Conservation (phyloP, 768 basidiomycete species). For the Suillus hirtellus region DNA sequence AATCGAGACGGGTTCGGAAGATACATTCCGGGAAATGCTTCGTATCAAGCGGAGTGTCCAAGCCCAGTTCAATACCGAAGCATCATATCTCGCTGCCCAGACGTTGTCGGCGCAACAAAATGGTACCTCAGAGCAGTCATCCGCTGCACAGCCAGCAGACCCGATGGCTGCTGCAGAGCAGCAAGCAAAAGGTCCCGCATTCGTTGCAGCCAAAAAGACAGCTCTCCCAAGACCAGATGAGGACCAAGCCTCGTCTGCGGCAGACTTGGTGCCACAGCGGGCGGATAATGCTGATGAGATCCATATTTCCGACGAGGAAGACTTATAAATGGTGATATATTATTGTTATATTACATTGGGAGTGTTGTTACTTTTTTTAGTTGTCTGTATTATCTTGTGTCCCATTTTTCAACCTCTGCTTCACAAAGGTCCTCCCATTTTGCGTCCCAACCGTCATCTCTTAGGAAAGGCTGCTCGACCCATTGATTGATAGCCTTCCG, state of each 20-base stretch:
- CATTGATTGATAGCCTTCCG: slow-evolving; percentile 62
- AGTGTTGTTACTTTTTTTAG: slow-evolving; percentile 13
- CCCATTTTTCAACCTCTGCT: slow-evolving; percentile 77
- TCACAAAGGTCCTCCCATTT: slow-evolving; percentile 79
- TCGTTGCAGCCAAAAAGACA: slow-evolving; percentile 74
- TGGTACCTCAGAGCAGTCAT: slow-evolving; percentile 45
- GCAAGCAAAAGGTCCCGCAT: slow-evolving; percentile 66
- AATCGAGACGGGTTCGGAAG: slow-evolving; percentile 97
- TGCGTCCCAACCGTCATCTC: slow-evolving; percentile 67
- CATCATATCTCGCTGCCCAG: slow-evolving; percentile 89
- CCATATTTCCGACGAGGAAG: slow-evolving; percentile 85
- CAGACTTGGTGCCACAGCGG: slow-evolving; percentile 29
- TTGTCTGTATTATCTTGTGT: slow-evolving; percentile 31
- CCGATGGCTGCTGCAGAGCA: slow-evolving; percentile 88
- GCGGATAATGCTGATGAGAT: slow-evolving; percentile 78
- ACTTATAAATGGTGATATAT: slow-evolving; percentile 39
- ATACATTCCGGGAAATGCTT: slow-evolving; percentile 94
- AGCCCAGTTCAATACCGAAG: slow-evolving; percentile 98
- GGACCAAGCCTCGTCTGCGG: slow-evolving; percentile 30
- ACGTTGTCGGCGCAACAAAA: slow-evolving; percentile 69
- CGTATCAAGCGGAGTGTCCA: slow-evolving; percentile 98
- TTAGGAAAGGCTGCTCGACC: slow-evolving; percentile 67
- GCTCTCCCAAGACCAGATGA: slow-evolving; percentile 42
- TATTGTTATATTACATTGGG: slow-evolving; percentile 14
- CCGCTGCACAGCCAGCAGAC: slow-evolving; percentile 50